phyloP scores from a whole-genome alignment of 371 early-diverging fungal species.

The Fennellomyces sp. region DNA sequence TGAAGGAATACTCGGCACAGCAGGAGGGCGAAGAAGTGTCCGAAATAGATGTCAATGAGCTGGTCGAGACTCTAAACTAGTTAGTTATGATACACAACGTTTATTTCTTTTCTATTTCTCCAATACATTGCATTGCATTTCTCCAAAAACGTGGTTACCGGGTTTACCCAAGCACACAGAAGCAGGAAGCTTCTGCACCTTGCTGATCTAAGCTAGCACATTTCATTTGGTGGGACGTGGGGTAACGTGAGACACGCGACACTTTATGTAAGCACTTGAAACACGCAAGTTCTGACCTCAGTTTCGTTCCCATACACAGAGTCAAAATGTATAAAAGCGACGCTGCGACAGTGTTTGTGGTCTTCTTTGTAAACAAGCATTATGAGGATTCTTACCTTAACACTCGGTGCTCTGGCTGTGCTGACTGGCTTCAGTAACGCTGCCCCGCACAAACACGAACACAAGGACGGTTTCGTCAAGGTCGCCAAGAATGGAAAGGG shows the following conservation, averaged over 20 bases:
- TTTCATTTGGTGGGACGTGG: background rate
- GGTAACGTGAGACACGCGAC: background rate
- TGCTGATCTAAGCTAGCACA: too few relatives aligned
- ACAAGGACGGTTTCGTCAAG: constrained; percentile 19
- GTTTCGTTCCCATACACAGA: too few relatives aligned
- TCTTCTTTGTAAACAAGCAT: background rate
- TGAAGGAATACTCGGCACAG: constrained; percentile 87
- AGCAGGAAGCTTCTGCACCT: too few relatives aligned
- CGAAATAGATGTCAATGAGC: constrained; percentile 93
- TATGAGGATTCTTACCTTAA: background rate
- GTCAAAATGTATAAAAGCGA: background rate
- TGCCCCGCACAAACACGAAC: background rate
- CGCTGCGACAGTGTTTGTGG: background rate
- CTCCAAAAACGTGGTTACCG: too few relatives aligned
- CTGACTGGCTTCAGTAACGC: background rate
- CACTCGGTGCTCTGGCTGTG: background rate
- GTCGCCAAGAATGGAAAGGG: constrained; percentile 18
- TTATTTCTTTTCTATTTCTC: constrained; percentile 2
- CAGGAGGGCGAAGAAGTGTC: constrained; percentile 96
- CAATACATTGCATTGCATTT: background rate
- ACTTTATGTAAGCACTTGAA: background rate
- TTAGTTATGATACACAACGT: background rate
- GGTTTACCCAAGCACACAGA: too few relatives aligned
- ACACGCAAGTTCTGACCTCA: too few relatives aligned
- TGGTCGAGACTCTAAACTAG: constrained; percentile 97